Conservation (phyloP, 139 green algal genomes). For the Chlamydomonas asymmetrica region DNA sequence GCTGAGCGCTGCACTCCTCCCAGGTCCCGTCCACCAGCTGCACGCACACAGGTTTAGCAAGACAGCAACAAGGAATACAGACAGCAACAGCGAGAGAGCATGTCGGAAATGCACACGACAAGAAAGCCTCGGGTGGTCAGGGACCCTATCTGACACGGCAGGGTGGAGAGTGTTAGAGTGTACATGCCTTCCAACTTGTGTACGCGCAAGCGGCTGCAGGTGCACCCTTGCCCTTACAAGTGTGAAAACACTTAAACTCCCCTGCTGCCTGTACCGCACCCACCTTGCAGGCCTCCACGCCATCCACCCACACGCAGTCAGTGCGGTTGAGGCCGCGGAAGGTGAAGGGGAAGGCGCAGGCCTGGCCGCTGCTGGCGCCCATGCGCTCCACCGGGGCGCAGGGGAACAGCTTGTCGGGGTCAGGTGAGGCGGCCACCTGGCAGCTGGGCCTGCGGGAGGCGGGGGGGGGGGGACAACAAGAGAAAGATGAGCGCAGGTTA, state of each 20-base stretch:
- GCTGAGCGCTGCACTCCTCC: slow-evolving; percentile 20
- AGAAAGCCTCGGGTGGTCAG: not conserved
- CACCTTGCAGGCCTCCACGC: slow-evolving; percentile 43
- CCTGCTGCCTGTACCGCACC: not conserved
- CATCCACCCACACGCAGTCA: slow-evolving; percentile 34
- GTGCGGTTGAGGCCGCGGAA: slow-evolving; percentile 21
- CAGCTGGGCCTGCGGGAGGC: not conserved
- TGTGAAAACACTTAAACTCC: not conserved
- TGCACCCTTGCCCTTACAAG: not conserved
- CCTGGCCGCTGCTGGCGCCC: not conserved
- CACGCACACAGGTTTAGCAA: not conserved
- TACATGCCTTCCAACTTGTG: not conserved
- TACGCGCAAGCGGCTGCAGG: not conserved
- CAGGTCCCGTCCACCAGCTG: slow-evolving; percentile 27
- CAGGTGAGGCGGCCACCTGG: not conserved
- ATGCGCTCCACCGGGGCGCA: slow-evolving; percentile 25
- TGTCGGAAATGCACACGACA: too few relatives aligned
- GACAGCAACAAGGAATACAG: too few relatives aligned
- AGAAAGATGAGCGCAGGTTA: too few relatives aligned
- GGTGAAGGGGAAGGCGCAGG: slow-evolving; percentile 28
- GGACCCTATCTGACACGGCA: not conserved
- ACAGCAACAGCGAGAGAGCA: not conserved
- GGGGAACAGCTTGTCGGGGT: not conserved
- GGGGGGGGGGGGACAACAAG: not conserved
- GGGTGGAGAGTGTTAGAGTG: too few relatives aligned